Base-by-base conservation (phyloP, 2,329 filamentous ascomycete species). In the Penicillium aurantiogriseum region DNA sequence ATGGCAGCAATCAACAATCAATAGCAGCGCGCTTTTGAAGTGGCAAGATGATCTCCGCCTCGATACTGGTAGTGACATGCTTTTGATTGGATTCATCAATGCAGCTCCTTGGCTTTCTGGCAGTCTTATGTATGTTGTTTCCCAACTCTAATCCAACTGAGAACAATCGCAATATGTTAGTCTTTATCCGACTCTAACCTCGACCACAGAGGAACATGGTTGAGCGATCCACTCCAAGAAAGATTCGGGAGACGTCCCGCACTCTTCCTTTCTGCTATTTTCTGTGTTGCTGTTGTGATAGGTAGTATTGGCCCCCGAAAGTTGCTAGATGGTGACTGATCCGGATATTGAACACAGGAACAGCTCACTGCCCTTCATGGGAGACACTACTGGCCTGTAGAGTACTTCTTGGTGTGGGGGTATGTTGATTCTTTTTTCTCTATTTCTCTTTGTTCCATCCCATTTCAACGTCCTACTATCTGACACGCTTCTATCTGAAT, bases 241-340 rank as follows among this genome's bases (percentile, higher is more conserved):
- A 46, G 8, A 11, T 62, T 43, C 50, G 66, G 66, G 15, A 49
- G 76, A 31, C 69, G 75, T 3, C 71, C 71, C 2, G 72, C 72
- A 0, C 75, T 78, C 25, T 76, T 77, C 55, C 35, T 77, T 56
- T 67, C 70, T 7, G 74, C 72, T 2, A 51, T 77, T 2, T 69
- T 71, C 25, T 51, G 48, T 17, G 36, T 51, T 11, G 48, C 29
- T 33, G 25, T 39, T 51, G 48, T 51, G 19, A 42, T 51, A 42
- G 49, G 49, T 51, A 33, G 21, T 33, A 23, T 19, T n/a, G 21
- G 1, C 7, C n/a, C 21, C n/a, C n/a, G 19, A 29, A 13, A 3
- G 9, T 23, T 50, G 5, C 23, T 8, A 21, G 19, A 15, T 23
- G 1, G 15, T 1, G 15, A 19, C 27, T 51, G 11, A 51, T 13